Evolutionary conservation across 257 asterid genomes (phyloP).

Genomic region (Coffea canephora): DNA sequence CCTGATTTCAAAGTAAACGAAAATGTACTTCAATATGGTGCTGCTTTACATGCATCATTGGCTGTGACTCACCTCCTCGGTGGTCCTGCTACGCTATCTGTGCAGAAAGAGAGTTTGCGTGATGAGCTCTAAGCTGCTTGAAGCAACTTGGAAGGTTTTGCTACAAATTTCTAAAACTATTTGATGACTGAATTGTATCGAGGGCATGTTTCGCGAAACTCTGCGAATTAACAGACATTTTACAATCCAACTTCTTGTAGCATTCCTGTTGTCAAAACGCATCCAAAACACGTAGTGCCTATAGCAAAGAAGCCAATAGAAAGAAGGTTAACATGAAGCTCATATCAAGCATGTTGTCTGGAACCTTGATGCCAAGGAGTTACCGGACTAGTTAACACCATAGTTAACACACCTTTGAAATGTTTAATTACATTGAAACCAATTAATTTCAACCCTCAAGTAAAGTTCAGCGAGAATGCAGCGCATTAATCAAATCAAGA

Average conservation of each 20-base stretch:
- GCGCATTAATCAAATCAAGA: too few species aligned
- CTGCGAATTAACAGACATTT: background rate
- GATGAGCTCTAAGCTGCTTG: constrained; percentile 41
- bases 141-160: background rate
- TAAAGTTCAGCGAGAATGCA: too few species aligned
- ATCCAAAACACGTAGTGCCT: background rate
- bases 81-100: constrained; percentile 18
- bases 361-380: background rate
- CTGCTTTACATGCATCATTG: constrained; percentile 66
- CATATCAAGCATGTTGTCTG: background rate
- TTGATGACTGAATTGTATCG: background rate
- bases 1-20: constrained; percentile 53
- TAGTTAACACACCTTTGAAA: background rate
- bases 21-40: constrained; percentile 60
- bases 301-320: background rate
- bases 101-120: constrained; percentile 19
- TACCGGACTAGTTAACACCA: background rate
- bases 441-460: too few species aligned
- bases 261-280: background rate
- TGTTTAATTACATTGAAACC: too few species aligned
- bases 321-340: background rate
- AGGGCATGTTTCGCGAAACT: background rate
- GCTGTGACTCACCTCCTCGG: constrained; percentile 44
- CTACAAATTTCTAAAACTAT: background rate
- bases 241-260: background rate